phyloP scores from a whole-genome alignment of 768 basidiomycete genomes.

The Rhodotorula kratochvilovae region DNA sequence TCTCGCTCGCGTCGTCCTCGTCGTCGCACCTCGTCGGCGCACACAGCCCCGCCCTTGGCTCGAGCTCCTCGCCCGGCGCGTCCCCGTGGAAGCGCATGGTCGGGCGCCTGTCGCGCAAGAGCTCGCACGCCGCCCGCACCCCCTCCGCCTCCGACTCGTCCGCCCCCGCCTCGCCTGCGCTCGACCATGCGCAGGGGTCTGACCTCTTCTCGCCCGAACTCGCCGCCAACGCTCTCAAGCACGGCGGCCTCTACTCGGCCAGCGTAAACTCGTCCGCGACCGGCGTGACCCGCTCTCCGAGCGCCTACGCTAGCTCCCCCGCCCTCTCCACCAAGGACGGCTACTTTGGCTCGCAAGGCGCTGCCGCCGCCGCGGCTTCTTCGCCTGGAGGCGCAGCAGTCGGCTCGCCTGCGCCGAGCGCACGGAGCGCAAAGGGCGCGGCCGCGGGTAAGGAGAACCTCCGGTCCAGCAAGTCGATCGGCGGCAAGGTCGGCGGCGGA shows the following conservation, averaged over 20 bases:
- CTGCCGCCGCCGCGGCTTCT: neutral
- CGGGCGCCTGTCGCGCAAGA: slow-evolving; percentile 24
- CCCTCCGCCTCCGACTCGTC: neutral
- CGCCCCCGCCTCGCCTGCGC: neutral
- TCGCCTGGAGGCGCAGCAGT: neutral
- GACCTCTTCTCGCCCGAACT: slow-evolving; percentile 22
- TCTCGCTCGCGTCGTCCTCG: neutral
- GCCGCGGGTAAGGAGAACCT: slow-evolving; percentile 17
- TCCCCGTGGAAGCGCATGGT: slow-evolving; percentile 33
- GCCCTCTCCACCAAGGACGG: neutral
- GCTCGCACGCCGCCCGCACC: slow-evolving; percentile 3
- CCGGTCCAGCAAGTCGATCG: neutral
- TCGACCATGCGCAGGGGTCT: neutral
- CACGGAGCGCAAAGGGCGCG: neutral
- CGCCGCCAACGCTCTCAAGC: neutral
- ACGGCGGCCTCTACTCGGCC: neutral
- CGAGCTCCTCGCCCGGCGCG: neutral
- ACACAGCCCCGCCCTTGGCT: neutral
- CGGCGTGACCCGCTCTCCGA: neutral
- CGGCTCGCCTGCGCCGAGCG: neutral
- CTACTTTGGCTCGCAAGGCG: slow-evolving; percentile 10
- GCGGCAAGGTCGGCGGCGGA: neutral
- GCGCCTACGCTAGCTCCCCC: slow-evolving; percentile 1
- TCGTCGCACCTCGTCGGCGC: neutral
- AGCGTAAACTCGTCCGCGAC: neutral